A percentile compares a stretch with the other conserved stretches of the same genome.
phyloP scores from a whole-genome alignment of 352 stramenopile species.

The Phytophthora hibernalis region DNA sequence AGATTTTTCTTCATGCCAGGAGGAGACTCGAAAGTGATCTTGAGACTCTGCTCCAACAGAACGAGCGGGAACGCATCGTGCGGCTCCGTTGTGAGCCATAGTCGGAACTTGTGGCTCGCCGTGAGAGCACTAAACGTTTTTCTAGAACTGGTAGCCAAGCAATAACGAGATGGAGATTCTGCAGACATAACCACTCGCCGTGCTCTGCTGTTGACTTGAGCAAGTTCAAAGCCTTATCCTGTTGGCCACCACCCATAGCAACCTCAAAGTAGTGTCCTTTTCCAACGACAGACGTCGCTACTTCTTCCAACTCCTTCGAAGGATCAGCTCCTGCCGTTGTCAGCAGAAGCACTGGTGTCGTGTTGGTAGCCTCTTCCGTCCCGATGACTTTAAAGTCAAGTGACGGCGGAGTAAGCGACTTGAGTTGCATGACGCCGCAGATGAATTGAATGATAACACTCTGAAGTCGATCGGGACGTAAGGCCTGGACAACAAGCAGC shows the following conservation, averaged over 20 bases:
- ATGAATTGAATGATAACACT: constrained; percentile 93
- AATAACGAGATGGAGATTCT: constrained; percentile 96
- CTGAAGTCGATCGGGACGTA: constrained; percentile 91
- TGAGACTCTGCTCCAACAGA: constrained; percentile 93
- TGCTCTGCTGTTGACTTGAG: constrained; percentile 77
- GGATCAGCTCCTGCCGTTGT: constrained; percentile 94
- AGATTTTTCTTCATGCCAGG: constrained; percentile 96
- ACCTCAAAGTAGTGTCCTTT: constrained; percentile 92
- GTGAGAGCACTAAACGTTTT: constrained; percentile 86
- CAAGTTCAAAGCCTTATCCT: constrained; percentile 91
- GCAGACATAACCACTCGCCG: constrained; percentile 95
- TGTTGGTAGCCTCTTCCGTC: constrained; percentile 72
- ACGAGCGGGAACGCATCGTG: constrained; percentile 92
- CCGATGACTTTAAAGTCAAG: constrained; percentile 80
- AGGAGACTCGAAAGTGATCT: constrained; percentile 96
- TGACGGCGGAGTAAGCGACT: constrained; percentile 85
- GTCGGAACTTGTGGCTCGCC: constrained; percentile 88
- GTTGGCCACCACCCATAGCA: constrained; percentile 95
- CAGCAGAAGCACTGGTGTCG: constrained; percentile 91
- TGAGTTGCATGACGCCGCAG: constrained; percentile 86
- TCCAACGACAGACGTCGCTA: constrained; percentile 86
- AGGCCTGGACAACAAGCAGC: constrained; percentile 91
- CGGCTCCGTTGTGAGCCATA: constrained; percentile 96
- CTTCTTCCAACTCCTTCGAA: constrained; percentile 93
- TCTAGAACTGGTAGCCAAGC: constrained; percentile 93